Percentiles rank a stretch among this genome's conserved stretches.
Conservation (phyloP, 164 flowering plant genomes). For the Magnolia kwangsiensis region DNA sequence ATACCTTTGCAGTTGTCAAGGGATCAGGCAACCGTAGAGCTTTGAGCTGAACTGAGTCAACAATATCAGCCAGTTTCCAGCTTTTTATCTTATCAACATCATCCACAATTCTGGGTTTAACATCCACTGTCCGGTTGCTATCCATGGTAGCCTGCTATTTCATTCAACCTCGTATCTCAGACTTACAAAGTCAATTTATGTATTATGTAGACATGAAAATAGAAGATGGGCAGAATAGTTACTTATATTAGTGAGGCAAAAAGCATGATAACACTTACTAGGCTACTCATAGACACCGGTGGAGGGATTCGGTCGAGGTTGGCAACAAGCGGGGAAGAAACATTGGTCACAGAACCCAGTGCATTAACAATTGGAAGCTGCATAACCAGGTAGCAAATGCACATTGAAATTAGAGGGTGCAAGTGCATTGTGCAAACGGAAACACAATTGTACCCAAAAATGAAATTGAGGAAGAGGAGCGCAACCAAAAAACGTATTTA, state of each 20-base stretch:
- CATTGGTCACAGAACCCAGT: conserved; percentile 13
- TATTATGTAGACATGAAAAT: not conserved
- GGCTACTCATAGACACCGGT: conserved; percentile 9
- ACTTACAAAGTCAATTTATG: not conserved
- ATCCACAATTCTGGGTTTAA: conserved; percentile 17
- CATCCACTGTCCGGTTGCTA: conserved; percentile 12
- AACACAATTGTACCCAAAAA: not conserved
- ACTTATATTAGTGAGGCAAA: not conserved
- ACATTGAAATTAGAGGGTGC: not conserved
- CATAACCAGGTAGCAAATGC: conserved; percentile 1
- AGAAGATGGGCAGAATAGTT: not conserved
- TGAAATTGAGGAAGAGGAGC: not conserved
- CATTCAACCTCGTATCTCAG: not conserved
- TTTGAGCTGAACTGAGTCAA: conserved; percentile 16
- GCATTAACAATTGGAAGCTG: conserved; percentile 19
- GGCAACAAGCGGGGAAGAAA: conserved; percentile 15
- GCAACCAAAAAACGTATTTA: not conserved
- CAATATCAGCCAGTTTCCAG: conserved; percentile 23
- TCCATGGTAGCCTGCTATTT: conserved; percentile 17
- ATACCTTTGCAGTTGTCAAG: conserved; percentile 17
- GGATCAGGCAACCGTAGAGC: conserved; percentile 19
- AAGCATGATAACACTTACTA: conserved; percentile 5
- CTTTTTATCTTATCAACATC: conserved; percentile 15
- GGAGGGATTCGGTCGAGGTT: conserved; percentile 15
- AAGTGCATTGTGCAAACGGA: not conserved